Conservation (phyloP, 2,329 filamentous ascomycete genomes). For the Neurospora crassa region DNA sequence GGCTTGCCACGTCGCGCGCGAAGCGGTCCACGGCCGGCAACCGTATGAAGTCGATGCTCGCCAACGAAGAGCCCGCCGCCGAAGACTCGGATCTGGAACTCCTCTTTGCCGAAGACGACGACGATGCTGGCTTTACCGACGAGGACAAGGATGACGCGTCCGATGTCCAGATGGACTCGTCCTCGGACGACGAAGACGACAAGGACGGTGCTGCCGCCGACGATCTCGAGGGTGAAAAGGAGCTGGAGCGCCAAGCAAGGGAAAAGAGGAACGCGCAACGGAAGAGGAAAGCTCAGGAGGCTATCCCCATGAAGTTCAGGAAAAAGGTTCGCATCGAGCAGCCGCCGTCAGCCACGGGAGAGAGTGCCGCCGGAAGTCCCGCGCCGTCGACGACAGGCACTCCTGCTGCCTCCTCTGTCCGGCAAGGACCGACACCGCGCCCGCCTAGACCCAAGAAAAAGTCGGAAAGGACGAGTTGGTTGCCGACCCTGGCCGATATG, state of each 20-base stretch:
- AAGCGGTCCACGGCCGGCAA: conserved; percentile 78
- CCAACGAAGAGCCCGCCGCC: conserved; percentile 54
- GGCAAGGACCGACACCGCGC: conserved; percentile 16
- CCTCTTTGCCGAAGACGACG: conserved; percentile 64
- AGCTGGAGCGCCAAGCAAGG: conserved; percentile 68
- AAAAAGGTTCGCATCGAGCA: conserved; percentile 69
- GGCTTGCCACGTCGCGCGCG: conserved; percentile 62
- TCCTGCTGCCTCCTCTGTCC: not conserved
- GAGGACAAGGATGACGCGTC: conserved; percentile 54
- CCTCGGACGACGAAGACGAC: conserved; percentile 74
- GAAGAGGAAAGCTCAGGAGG: conserved; percentile 74
- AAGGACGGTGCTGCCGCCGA: conserved; percentile 45
- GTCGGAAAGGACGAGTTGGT: conserved; percentile 49
- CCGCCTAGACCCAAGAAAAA: conserved; percentile 47
- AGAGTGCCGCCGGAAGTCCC: conserved; percentile 27
- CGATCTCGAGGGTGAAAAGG: conserved; percentile 78
- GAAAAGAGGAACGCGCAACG: conserved; percentile 56
- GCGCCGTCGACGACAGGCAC: conserved; percentile 20
- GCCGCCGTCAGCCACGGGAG: conserved; percentile 21
- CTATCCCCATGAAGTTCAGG: conserved; percentile 58
- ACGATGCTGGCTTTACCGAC: conserved; percentile 62
- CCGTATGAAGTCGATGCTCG: conserved; percentile 68
- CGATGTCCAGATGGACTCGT: conserved; percentile 80
- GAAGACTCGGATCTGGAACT: conserved; percentile 58
- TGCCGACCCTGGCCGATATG: conserved; percentile 43